Evolutionary conservation across 192 early-diverging fungal species (phyloP), one percentile per base, ranked within the genome.

Genomic region (Backusella westeae): DNA sequence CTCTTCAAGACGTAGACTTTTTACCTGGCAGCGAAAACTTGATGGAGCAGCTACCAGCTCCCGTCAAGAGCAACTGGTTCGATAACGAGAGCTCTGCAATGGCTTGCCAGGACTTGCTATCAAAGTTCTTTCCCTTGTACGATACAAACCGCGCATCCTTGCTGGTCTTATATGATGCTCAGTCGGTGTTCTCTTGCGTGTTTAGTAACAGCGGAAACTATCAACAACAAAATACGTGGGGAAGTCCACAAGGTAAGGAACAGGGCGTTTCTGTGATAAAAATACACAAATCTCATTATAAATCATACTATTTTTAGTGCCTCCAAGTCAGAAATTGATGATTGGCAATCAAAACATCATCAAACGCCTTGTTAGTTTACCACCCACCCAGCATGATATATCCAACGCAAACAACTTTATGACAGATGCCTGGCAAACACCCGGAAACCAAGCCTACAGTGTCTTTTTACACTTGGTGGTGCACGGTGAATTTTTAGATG

Each of bases 351-450:
- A 71, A n/a, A 52, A 38, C 14, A 82, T 82, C 29, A 36, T 76
- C 23, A 75, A 78, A 39, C 41, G 49, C 66, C 38, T 82, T 21
- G 14, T 75, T 0, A 21, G 52, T 6, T 63, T 87, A 17, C 86
- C 86, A 3, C 72, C 81, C 15, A 81, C 86, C 2, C 75, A 77
- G 19, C 86, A 87, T 56, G 81, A 84, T 26, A 63, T 85, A n/a
- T 41, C 73, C 15, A 79, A 76, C 6, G 81, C 76, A 26, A 78
- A 81, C 49, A 82, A 82, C 32, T 74, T 84, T 67, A 67, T 77
- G n/a, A 76, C 82, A 2, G 86, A 87, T 71, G 84, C 86, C n/a
- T 87, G 86, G 86, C 84, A 87, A 72, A 84, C 75, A 29, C 73
- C 75, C 6, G 75, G 77, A 10, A 77, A 80, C 4, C 66, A 46